Evolutionary conservation across 495 filamentous ascomycete species (phyloP), one percentile per base, ranked within the genome.

Genomic region (Penicillium riverlandense): DNA sequence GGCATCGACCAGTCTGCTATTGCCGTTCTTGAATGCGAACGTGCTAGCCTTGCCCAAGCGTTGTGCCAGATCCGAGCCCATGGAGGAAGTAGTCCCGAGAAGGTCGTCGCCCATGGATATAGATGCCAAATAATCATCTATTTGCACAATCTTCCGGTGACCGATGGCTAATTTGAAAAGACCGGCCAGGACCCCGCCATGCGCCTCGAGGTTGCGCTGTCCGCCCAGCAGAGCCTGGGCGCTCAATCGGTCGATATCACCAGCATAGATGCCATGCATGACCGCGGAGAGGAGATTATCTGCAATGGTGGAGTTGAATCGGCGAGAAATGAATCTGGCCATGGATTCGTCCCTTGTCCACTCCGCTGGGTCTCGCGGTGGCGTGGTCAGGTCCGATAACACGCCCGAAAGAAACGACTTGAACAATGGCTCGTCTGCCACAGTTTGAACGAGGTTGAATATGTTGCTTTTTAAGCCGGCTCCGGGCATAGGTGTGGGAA

Each of bases 231-330:
- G 49, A 4, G 78, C 78, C 49, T 76, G 77, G 34, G 74, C 77
- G 57, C 88, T 96, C 41, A 96, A 70, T 57, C 83, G 73, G 55
- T 84, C 78, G 33, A 95, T 79, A 67, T 96, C 85, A 36, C 94
- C 94, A n/a, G 89, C 94, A 54, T 90, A 94, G 12, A 97, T 87
- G 9, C 94, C 94, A 66, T 96, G 92, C 16, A 85, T 59, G n/a
- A 88, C 62, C 27, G 82, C 85, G 4, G 88, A 95, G 2, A 83
- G 58, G 2, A 96, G 16, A 50, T 95, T 95, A 33, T 96, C 70
- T 28, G 83, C 83, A 6, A 87, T 33, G 3, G 71, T 56, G 8
- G 69, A 60, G 29, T 76, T 72, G 29, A 84, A 63, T 11, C 79
- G 59, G 12, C 82, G 69, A 2, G 66, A 59, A 14, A 89, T 66